These are phyloP conservation scores for Daedalea quercina DNA, from an alignment of 768 basidiomycete species.

Conservation along the genomic window DNA sequence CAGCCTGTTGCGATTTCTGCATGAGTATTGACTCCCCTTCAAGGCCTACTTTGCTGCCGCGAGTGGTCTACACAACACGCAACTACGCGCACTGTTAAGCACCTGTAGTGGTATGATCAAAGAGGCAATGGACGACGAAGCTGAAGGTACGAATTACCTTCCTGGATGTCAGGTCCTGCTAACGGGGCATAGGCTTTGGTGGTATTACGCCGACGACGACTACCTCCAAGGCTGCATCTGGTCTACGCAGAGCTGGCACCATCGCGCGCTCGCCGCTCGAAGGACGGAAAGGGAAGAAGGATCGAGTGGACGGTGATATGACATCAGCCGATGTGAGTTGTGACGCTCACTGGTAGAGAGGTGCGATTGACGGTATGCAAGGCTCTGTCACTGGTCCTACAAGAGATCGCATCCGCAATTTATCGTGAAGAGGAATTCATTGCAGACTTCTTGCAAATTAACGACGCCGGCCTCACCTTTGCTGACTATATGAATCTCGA, in stretches of 20 bases:
- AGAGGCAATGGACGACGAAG: slow-evolving; percentile 67
- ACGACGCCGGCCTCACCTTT: slow-evolving; percentile 82
- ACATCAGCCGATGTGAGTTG: slow-evolving; percentile 62
- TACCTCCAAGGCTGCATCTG: slow-evolving; percentile 41
- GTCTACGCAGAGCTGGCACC: slow-evolving; percentile 79
- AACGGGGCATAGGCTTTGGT: slow-evolving; percentile 13
- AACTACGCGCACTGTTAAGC: slow-evolving; percentile 70
- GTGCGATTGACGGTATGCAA: slow-evolving; percentile 23
- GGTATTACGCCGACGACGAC: slow-evolving; percentile 7
- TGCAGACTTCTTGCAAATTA: slow-evolving; percentile 87
- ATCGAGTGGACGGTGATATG: slow-evolving; percentile 49
- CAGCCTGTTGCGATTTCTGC: not conserved
- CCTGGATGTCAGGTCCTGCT: not conserved
- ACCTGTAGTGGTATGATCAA: slow-evolving; percentile 54
- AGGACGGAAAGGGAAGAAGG: slow-evolving; percentile 46
- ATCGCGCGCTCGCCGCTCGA: slow-evolving; percentile 77
- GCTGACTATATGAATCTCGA: slow-evolving; percentile 95
- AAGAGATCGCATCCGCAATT: slow-evolving; percentile 70
- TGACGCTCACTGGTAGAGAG: not conserved
- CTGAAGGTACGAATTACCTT: slow-evolving; percentile 46
- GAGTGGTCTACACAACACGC: slow-evolving; percentile 74
- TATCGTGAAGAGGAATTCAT: slow-evolving; percentile 85
- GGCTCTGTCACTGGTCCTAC: slow-evolving; percentile 71
- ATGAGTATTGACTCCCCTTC: not conserved
- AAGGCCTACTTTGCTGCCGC: slow-evolving; percentile 88